A percentile compares a stretch with the other conserved stretches of the same genome.
phyloP scores from a whole-genome alignment of 2,329 filamentous ascomycete genomes.

The Calcarisporium arbuscula region DNA sequence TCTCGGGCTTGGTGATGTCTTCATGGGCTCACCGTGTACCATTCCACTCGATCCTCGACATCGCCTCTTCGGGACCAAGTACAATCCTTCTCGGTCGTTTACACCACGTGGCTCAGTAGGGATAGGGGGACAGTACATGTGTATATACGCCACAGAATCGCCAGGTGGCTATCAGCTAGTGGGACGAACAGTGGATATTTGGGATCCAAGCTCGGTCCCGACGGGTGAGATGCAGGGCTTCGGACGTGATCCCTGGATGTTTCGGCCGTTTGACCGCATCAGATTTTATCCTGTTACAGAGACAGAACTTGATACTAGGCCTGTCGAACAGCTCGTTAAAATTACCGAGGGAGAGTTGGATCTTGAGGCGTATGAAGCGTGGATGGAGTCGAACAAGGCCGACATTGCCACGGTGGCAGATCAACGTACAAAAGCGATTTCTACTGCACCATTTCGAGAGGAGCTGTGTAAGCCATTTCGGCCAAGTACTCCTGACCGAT shows the following conservation, averaged over 20 bases:
- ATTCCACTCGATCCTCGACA: conserved; percentile 28
- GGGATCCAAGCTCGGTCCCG: conserved; percentile 17
- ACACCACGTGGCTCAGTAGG: conserved; percentile 29
- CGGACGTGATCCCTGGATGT: conserved; percentile 18
- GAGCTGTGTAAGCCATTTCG: conserved; percentile 21
- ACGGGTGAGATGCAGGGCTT: neutral
- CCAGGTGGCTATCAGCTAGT: conserved; percentile 32
- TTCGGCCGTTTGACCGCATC: conserved; percentile 27
- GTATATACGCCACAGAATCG: conserved; percentile 31
- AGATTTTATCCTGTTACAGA: conserved; percentile 24
- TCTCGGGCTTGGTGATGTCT: conserved; percentile 32
- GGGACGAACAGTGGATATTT: conserved; percentile 28
- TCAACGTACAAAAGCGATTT: conserved; percentile 19
- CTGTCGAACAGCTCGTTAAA: conserved; percentile 17
- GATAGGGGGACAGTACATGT: conserved; percentile 30
- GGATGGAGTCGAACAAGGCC: conserved; percentile 21
- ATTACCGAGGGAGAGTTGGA: conserved; percentile 21
- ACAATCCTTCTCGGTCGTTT: conserved; percentile 30
- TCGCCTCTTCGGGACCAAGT: conserved; percentile 29
- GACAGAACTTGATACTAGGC: conserved; percentile 17
- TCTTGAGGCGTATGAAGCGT: conserved; percentile 23
- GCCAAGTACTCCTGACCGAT: conserved; percentile 3
- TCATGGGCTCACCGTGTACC: conserved; percentile 29
- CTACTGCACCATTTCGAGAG: conserved; percentile 19
- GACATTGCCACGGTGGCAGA: conserved; percentile 15